These are phyloP conservation scores for Kwoniella bestiolae DNA, from an alignment of 768 basidiomycete species.

Conservation along the genomic window DNA sequence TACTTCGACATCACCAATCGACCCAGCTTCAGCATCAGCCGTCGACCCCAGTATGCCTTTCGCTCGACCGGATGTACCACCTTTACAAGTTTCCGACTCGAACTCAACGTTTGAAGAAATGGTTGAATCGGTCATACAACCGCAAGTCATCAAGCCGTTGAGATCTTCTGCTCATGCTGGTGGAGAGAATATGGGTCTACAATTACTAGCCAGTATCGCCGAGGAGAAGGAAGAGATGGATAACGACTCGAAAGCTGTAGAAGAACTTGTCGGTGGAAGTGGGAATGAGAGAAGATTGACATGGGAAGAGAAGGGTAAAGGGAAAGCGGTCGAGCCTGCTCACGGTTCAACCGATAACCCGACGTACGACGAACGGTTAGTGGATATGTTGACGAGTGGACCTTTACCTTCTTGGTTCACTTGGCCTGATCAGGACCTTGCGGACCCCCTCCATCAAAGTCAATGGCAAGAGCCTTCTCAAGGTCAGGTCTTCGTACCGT, in stretches of 20 bases:
- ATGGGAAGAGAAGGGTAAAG: not conserved
- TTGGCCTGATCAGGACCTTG: not conserved
- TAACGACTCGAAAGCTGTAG: not conserved
- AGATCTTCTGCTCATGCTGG: not conserved
- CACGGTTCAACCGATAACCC: not conserved
- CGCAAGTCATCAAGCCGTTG: not conserved
- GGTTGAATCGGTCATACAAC: too few relatives aligned
- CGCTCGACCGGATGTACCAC: not conserved
- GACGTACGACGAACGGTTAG: not conserved
- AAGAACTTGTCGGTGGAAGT: not conserved
- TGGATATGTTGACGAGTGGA: not conserved
- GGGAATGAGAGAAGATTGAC: not conserved
- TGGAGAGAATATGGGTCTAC: not conserved
- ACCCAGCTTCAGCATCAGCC: too few relatives aligned
- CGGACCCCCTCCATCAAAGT: not conserved
- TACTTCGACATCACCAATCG: too few relatives aligned
- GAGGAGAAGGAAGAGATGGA: not conserved
- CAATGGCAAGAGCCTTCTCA: not conserved
- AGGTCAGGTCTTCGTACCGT: not conserved
- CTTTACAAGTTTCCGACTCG: not conserved
- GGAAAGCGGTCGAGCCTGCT: not conserved
- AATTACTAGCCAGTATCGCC: not conserved
- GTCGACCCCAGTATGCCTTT: not conserved
- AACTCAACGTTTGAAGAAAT: not conserved
- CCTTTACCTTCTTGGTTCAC: not conserved